Conservation (phyloP, 352 stramenopile species). For the Globisporangium iwayamae region DNA sequence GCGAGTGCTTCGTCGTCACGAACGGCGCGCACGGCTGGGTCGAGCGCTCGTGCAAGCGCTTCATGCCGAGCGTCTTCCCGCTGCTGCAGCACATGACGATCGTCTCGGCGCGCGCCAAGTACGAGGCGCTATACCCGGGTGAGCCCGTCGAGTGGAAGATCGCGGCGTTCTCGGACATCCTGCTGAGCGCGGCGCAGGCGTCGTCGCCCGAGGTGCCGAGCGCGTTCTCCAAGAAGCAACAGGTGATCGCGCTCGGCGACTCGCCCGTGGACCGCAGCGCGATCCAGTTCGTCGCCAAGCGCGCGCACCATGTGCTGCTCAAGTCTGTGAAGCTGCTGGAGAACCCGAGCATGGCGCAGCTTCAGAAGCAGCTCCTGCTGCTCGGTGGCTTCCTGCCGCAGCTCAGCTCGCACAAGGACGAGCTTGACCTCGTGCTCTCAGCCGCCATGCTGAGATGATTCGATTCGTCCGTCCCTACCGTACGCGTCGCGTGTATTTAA, state of each 20-base stretch:
- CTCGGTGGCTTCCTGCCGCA: slow-evolving; percentile 61
- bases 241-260: slow-evolving; percentile 74
- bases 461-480: background rate
- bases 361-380: slow-evolving; percentile 66
- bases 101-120: slow-evolving; percentile 63
- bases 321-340: slow-evolving; percentile 82
- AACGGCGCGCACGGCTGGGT: slow-evolving; percentile 72
- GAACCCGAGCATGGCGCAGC: slow-evolving; percentile 66
- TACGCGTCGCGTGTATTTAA: slow-evolving; percentile 1
- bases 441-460: slow-evolving; percentile 61
- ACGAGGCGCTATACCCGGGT: slow-evolving; percentile 53
- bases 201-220: slow-evolving; percentile 21
- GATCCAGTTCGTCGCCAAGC: slow-evolving; percentile 60
- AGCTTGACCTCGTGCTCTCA: slow-evolving; percentile 73
- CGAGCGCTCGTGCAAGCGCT: slow-evolving; percentile 67
- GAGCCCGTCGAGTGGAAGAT: slow-evolving; percentile 81
- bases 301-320: slow-evolving; percentile 43
- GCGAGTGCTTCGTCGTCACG: slow-evolving; percentile 59
- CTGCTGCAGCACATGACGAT: slow-evolving; percentile 56
- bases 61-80: slow-evolving; percentile 55
- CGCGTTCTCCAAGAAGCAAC: slow-evolving; percentile 28
- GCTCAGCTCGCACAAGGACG: slow-evolving; percentile 54
- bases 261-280: slow-evolving; percentile 67
- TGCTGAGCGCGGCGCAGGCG: slow-evolving; percentile 26
- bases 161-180: slow-evolving; percentile 54